Base-by-base conservation (phyloP, 2,329 filamentous ascomycete genomes). In the Pleomassaria siparia region DNA sequence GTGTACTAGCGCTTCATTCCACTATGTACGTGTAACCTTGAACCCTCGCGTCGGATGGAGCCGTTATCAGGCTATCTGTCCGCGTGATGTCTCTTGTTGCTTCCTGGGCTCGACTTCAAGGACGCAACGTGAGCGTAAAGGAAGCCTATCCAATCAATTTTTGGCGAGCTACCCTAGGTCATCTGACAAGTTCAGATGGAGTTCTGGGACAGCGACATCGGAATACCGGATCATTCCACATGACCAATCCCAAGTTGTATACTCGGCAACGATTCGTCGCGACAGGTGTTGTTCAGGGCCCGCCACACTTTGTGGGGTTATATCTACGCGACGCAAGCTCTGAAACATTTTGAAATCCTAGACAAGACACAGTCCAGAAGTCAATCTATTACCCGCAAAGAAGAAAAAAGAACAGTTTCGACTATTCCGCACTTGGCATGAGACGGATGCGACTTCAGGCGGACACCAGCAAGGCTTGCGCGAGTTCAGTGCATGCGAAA, bases 121-220 rank as follows among this genome's bases (percentile, higher is more conserved):
- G 39, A 36, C 33, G 35, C 36, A 42, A 45, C 46, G 42, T 40
- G 22, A 49, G 25, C 33, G 35, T 30, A 42, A 45, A 43, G 42
- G 39, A 18, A 49, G 25, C 43, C 44, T 35, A 37, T 43, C 49
- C 48, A 59, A 56, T 54, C 50, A 57, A 51, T 50, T 28, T n/a
- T 21, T 15, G 44, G 42, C 13, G 30, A 50, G 43, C 28, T 22
- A 21, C 25, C 40, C 20, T 37, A 36, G 52, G 56, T 70, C 65
- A 70, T 67, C 59, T 67, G 66, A 65, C 55, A 22, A 46, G 36
- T 51, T 39, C 48, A 12, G 49, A 59, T 54, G 56, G 50, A 36
- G 43, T 50, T 49, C 50, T 52, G 50, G 51, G 56, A 42, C 56
- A 25, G 51, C 40, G 36, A 51, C 41, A 37, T 49, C 50, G 53